Evolutionary conservation across 1,284 basidiomycete genomes (phyloP).

Genomic region (Athelia sp.): DNA sequence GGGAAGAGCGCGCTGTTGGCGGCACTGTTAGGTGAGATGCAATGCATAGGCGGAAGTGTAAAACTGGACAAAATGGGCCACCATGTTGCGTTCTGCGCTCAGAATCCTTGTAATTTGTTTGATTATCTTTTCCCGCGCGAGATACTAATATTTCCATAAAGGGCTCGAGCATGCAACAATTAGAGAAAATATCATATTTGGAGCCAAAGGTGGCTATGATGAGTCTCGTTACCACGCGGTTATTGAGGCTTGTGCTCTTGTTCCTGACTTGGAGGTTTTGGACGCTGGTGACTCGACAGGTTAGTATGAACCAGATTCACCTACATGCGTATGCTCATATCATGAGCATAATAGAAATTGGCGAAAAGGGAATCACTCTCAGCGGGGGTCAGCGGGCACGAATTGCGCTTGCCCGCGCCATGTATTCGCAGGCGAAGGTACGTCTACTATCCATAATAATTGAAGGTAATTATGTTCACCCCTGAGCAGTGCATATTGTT

Average conservation of each 20-base stretch:
- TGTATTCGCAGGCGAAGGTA: slow-evolving; percentile 62
- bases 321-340: neutral
- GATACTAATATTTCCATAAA: slow-evolving; percentile 16
- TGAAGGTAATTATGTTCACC: slow-evolving; percentile 4
- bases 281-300: slow-evolving; percentile 83
- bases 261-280: slow-evolving; percentile 68
- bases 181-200: slow-evolving; percentile 79
- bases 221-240: slow-evolving; percentile 68
- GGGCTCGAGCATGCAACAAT: slow-evolving; percentile 76
- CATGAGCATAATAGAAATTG: slow-evolving; percentile 45
- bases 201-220: slow-evolving; percentile 60
- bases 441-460: slow-evolving; percentile 4
- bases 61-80: slow-evolving; percentile 60
- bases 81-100: slow-evolving; percentile 62
- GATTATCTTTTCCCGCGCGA: neutral
- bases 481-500: slow-evolving; percentile 62
- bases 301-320: slow-evolving; percentile 18
- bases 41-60: slow-evolving; percentile 54
- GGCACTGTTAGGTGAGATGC: slow-evolving; percentile 72
- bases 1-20: slow-evolving; percentile 73
- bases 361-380: slow-evolving; percentile 74
- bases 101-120: slow-evolving; percentile 53
- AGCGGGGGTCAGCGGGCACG: slow-evolving; percentile 82
- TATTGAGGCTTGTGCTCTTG: slow-evolving; percentile 76
- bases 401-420: slow-evolving; percentile 62